Base-by-base conservation (phyloP, 495 filamentous ascomycete species). In the Talaromyces trachyspermus region DNA sequence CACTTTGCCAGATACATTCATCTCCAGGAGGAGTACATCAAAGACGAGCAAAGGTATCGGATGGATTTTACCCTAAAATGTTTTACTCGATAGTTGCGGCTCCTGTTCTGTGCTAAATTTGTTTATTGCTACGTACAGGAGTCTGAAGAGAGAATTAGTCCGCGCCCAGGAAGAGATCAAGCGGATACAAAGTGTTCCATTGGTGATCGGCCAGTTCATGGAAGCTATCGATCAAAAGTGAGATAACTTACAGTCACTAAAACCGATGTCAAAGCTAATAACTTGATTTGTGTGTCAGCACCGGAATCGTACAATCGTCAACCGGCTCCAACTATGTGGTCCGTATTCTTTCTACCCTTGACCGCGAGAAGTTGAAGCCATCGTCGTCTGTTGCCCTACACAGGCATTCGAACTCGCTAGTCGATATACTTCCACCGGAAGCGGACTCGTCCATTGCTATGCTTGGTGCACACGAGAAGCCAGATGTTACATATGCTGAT, bases 201-300 rank as follows among this genome's bases (percentile, higher is more conserved):
- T 98, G 55, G 92, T 98, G 48, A 98, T 98, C 63, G 92, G 92
- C 40, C 92, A 98, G 71, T 98, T 98, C 65, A 98, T 98, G 92
- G 92, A 98, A 70, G 92, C 92, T 43, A 98, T 98, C 57, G 92
- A 98, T 68, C 94, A 98, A 63, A 98, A 96, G 90, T 96, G 22
- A 25, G 39, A 25, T 36, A 18, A 4, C 20, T 25, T 14, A 15
- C 39, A 14, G 5, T n/a, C n/a, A n/a, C n/a, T n/a, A n/a, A n/a
- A n/a, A n/a, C n/a, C n/a, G n/a, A n/a, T n/a, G n/a, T n/a, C n/a
- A n/a, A n/a, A n/a, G n/a, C n/a, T n/a, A n/a, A n/a, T n/a, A n/a
- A n/a, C 20, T 22, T 43, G 17, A 46, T 15, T 19, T 30, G 7
- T 7, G 37, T 40, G 40, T 40, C 44, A 96, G 90, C 63, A 98